Base-by-base conservation (phyloP, 768 basidiomycete species). In the Russula dissimulans region DNA sequence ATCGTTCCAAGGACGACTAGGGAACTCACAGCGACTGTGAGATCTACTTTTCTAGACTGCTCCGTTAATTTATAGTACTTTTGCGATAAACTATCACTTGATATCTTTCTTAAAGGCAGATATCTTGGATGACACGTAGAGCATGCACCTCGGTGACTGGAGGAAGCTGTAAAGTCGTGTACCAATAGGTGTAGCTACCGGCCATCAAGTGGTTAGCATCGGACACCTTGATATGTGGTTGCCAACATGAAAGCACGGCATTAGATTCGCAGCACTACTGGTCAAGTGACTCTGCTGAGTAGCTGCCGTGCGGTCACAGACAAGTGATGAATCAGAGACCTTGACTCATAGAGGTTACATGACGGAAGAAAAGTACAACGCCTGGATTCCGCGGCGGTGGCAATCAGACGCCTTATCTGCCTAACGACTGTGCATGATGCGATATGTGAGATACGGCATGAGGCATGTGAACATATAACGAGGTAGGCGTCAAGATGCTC, bases 401-500 rank as follows among this genome's bases (percentile, higher is more conserved):
- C 44, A 26, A 15, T 56, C 50, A 36, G 61, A 65, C 60, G 59
- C 58, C 15, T 26, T 8, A 53, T 31, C n/a, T 47, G 41, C 50
- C 31, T 42, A 42, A 45, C 46, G 39, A 31, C 36, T 36, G 53
- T 59, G 56, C 56, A 57, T 60, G 51, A 55, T 47, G 63, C 61
- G 56, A 61, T 59, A 49, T 62, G 42, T 54, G 50, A 64, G 47
- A 52, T 38, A 44, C 11, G 32, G 43, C 36, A 64, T 66, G 70
- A 67, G 59, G 67, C 71, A 74, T 74, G 70, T 67, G 66, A 69
- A 59, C 67, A 60, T 42, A 67, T 54, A 59, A 59, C 64, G 66
- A 70, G 22, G 71, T 70, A 69, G 62, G 63, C 63, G 67, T 61
- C 62, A 67, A 67, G 68, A n/a, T n/a, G 29, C 67, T 66, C 65